A percentile compares a stretch with the other conserved stretches of the same genome.
Evolutionary conservation across 805 yeast species (phyloP).

Genomic region (Candida glaebosa): DNA sequence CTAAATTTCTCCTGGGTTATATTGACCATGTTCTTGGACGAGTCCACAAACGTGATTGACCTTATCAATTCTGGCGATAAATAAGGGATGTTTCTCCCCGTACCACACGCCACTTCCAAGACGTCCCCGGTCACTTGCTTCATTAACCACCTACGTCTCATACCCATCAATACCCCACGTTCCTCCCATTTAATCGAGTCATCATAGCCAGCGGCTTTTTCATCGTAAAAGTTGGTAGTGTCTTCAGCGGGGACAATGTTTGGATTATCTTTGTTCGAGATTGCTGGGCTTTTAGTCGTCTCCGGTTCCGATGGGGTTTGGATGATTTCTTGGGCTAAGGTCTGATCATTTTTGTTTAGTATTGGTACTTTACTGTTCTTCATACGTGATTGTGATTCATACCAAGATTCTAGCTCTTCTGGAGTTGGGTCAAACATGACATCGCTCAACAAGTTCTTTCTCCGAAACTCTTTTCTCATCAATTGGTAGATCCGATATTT

Average conservation of each 20-base stretch:
- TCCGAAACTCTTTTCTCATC: conserved; percentile 45
- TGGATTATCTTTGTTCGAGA: conserved; percentile 38
- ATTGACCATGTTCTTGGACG: conserved; percentile 83
- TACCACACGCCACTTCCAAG: conserved; percentile 91
- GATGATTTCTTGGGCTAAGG: background rate
- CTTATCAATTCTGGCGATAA: conserved; percentile 55
- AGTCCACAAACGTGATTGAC: conserved; percentile 81
- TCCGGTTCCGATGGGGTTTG: conserved; percentile 9
- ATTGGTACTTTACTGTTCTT: conserved; percentile 22
- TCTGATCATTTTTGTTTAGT: conserved; percentile 12
- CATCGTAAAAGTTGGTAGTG: conserved; percentile 76
- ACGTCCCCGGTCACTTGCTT: conserved; percentile 81
- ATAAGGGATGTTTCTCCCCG: conserved; percentile 87
- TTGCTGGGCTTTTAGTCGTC: conserved; percentile 13
- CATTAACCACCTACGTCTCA: conserved; percentile 77
- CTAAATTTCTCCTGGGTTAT: conserved; percentile 71
- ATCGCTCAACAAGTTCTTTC: conserved; percentile 33
- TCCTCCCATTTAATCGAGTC: conserved; percentile 75
- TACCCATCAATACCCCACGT: conserved; percentile 53
- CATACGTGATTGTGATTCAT: conserved; percentile 28
- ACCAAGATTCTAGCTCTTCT: conserved; percentile 41
- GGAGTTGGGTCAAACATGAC: conserved; percentile 40
- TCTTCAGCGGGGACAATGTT: conserved; percentile 68
- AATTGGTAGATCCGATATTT: conserved; percentile 58
- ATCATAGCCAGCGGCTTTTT: conserved; percentile 78